Evolutionary conservation across 345 rosid genomes (phyloP), one percentile per base, ranked within the genome.

Genomic region (Cochlearia excelsa): DNA sequence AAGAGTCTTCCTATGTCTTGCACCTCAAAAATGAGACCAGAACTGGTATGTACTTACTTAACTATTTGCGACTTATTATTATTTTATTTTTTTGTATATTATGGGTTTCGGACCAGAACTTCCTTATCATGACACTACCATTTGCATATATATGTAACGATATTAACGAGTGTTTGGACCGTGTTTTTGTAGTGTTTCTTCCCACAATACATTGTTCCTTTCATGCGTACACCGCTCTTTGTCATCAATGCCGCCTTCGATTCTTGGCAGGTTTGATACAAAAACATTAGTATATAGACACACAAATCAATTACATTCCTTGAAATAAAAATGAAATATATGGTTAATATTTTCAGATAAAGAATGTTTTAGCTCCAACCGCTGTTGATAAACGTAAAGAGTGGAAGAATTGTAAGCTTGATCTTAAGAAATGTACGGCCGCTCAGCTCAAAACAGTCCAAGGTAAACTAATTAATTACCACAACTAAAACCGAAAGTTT

Each of bases 171-270:
- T 41, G 57, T 63, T n/a, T n/a, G n/a, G n/a, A n/a, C n/a, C n/a
- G 26, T 47, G 48, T 57, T 50, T 53, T 29, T 5, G 11, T 82
- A 90, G 99, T 94, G 97, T 75, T 90, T 94, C 88, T 94, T 94
- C 87, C 99, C 99, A 0, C 90, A 94, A 75, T 55, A 89, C 38
- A 81, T 84, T 67, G 84, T 63, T 5, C 63, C 55, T 11, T 70
- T 79, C 51, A 68, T 94, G 44, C 71, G 59, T 68, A 90, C 96
- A 0, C 97, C 99, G 1, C 73, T 94, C 28, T 94, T 94, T 57
- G 72, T 94, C 65, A 71, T 87, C 37, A 93, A 93, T 75, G 80
- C 99, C 2, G 95, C 92, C 30, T 87, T 85, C 42, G 97, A 90
- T 78, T 84, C 85, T 7, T 90, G 99, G 99, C 82, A 94, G 99